Conservation (phyloP, 2,329 filamentous ascomycete species). For the Colletotrichum lentis region DNA sequence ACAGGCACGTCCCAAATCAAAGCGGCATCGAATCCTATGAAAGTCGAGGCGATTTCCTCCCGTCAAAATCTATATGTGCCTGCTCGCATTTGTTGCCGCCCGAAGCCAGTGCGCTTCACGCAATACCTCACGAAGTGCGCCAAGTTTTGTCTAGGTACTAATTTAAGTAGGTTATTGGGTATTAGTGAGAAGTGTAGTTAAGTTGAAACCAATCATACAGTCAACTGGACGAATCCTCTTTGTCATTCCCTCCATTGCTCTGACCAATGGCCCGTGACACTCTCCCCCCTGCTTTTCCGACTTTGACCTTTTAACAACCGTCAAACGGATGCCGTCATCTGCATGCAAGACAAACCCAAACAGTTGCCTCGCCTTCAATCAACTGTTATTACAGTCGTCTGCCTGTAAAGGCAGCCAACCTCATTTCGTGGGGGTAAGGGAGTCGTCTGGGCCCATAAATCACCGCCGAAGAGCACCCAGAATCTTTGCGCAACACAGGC, state of each 20-base stretch:
- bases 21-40: no score
- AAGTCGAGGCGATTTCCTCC: not conserved
- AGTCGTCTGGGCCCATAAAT: not conserved
- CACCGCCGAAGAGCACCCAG: not conserved
- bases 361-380: not conserved
- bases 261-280: not conserved
- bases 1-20: not conserved
- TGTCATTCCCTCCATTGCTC: not conserved
- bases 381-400: not conserved
- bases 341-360: not conserved
- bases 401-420: not conserved
- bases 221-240: not conserved
- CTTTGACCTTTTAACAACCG: not conserved
- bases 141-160: not conserved
- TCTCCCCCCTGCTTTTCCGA: not conserved
- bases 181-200: not conserved
- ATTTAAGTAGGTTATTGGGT: not conserved
- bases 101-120: not conserved
- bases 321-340: not conserved
- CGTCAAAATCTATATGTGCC: not conserved
- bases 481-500: not conserved
- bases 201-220: constrained; percentile 1
- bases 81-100: not conserved
- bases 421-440: constrained; percentile 8
- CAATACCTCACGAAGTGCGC: not conserved